phyloP scores from a whole-genome alignment of 176 grass and related monocot genomes.

The Oryza australiensis region DNA sequence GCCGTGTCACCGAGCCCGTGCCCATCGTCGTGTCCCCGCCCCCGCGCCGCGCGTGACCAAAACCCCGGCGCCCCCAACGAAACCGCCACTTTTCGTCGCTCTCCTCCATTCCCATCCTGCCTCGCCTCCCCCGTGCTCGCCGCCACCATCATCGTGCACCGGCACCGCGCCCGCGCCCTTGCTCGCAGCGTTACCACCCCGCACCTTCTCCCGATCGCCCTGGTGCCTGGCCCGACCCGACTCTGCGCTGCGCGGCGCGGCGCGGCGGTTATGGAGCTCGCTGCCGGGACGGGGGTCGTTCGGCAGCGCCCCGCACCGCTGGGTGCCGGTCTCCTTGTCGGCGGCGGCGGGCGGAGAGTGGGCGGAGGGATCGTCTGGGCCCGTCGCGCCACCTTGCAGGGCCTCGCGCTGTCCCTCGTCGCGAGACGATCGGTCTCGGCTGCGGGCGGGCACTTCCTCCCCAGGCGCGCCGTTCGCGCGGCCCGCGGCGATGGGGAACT shows the following conservation, averaged over 20 bases:
- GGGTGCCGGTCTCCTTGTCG: not conserved
- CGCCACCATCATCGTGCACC: not conserved
- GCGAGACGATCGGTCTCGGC: constrained; percentile 30
- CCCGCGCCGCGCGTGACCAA: not conserved
- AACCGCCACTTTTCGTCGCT: not conserved
- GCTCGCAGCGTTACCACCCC: no score
- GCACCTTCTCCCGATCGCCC: not conserved
- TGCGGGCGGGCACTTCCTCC: constrained; percentile 42
- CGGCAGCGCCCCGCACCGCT: constrained; percentile 17
- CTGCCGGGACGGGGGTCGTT: constrained; percentile 25
- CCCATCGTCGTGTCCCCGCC: no score
- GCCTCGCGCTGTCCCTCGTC: not conserved
- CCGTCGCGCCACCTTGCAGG: not conserved
- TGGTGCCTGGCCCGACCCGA: not conserved
- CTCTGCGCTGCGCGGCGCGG: not conserved
- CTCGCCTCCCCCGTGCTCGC: no score
- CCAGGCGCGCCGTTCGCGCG: constrained; percentile 33
- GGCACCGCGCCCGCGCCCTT: no score
- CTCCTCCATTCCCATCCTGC: not conserved
- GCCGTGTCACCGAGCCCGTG: no score
- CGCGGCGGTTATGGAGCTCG: not conserved
- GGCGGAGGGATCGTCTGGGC: not conserved
- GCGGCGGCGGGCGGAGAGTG: not conserved
- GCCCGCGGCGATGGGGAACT: constrained; percentile 16
- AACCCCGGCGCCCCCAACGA: not conserved